phyloP scores from a whole-genome alignment of 495 filamentous ascomycete genomes.

The Podospora anserina region DNA sequence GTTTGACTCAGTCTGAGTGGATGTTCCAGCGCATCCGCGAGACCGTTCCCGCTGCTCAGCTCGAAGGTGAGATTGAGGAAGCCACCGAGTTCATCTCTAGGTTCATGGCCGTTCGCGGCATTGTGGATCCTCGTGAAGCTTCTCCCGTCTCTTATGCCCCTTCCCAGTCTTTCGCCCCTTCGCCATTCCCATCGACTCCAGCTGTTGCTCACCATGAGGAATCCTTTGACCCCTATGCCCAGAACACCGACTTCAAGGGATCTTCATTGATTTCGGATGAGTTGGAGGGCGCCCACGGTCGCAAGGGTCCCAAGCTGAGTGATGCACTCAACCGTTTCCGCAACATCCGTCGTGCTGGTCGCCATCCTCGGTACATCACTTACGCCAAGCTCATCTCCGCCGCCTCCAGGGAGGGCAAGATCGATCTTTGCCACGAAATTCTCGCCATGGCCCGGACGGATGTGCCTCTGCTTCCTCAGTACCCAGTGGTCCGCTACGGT shows the following conservation, averaged over 20 bases:
- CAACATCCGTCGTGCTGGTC: conserved; percentile 87
- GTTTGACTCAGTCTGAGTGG: conserved; percentile 67
- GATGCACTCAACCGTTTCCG: conserved; percentile 79
- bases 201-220: conserved; percentile 59
- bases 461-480: conserved; percentile 76
- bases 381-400: conserved; percentile 92
- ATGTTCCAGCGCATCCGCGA: conserved; percentile 80
- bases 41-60: conserved; percentile 45
- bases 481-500: conserved; percentile 81
- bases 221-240: conserved; percentile 82
- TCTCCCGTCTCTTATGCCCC: conserved; percentile 27
- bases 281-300: conserved; percentile 69
- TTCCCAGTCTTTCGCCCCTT: conserved; percentile 32
- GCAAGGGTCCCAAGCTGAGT: conserved; percentile 67
- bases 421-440: conserved; percentile 80
- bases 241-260: conserved; percentile 85
- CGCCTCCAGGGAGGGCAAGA: conserved; percentile 75
- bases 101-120: conserved; percentile 61
- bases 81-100: conserved; percentile 74
- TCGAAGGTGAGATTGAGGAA: conserved; percentile 81
- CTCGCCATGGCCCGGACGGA: conserved; percentile 82
- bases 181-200: conserved; percentile 39
- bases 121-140: conserved; percentile 45
- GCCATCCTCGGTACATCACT: conserved; percentile 90
- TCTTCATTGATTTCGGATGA: conserved; percentile 85